phyloP scores from a whole-genome alignment of 495 filamentous ascomycete species.

The Letharia columbiana region DNA sequence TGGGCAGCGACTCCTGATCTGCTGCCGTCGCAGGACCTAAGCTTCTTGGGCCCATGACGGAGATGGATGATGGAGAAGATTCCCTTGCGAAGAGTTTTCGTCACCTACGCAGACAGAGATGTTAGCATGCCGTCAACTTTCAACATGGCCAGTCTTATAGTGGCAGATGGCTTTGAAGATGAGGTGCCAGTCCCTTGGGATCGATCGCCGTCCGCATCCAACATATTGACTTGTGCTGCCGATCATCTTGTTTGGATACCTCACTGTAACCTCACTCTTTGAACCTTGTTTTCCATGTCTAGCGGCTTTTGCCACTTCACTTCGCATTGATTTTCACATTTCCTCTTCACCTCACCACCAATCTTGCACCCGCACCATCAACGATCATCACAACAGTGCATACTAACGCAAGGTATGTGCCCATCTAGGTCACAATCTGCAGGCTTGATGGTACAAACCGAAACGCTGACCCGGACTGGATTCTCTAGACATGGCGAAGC shows the following conservation, averaged over 20 bases:
- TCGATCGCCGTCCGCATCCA: too few species aligned
- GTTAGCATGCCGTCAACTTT: too few species aligned
- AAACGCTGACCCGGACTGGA: background rate
- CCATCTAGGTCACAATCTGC: background rate
- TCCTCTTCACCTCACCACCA: background rate
- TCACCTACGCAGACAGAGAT: too few species aligned
- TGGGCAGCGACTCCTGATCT: too few species aligned
- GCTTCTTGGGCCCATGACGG: too few species aligned
- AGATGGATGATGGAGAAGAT: too few species aligned
- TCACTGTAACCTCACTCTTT: background rate
- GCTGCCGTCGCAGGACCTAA: too few species aligned
- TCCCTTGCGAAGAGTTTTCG: too few species aligned
- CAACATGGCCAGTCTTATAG: too few species aligned
- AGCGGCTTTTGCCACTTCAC: background rate
- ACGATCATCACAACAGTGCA: background rate
- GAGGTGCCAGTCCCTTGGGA: too few species aligned
- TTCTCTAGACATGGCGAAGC: background rate
- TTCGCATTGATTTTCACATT: background rate
- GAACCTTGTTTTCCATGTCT: background rate
- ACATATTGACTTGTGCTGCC: too few species aligned
- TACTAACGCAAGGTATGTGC: background rate
- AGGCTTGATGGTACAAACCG: background rate
- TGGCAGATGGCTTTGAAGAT: too few species aligned
- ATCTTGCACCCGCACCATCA: background rate
- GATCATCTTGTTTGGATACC: background rate